Percentiles rank a stretch among this genome's conserved stretches.
Conservation (phyloP, 371 early-diverging fungal species). For the Mortierella sp. region DNA sequence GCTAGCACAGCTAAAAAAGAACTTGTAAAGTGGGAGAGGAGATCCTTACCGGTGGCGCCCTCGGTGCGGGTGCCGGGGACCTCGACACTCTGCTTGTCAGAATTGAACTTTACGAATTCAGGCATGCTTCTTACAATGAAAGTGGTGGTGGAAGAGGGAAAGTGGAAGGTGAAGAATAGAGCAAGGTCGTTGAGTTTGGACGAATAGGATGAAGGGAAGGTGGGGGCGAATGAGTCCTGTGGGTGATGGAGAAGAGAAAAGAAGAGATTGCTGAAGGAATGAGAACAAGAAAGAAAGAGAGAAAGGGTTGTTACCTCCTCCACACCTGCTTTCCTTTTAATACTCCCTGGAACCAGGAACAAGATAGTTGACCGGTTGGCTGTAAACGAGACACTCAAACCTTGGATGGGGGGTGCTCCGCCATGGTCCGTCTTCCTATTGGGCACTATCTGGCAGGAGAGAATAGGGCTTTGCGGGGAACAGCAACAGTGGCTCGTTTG, state of each 20-base stretch:
- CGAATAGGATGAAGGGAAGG: not conserved
- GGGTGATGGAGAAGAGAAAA: not conserved
- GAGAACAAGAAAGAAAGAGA: not conserved
- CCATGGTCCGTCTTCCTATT: conserved; percentile 13
- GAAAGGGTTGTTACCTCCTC: not conserved
- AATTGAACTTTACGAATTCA: conserved; percentile 14
- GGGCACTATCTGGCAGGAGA: not conserved
- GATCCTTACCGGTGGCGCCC: conserved; percentile 45
- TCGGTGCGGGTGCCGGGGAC: conserved; percentile 38
- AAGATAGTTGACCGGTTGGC: not conserved
- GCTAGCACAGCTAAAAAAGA: not conserved
- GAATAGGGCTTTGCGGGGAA: not conserved
- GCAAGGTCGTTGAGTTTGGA: not conserved
- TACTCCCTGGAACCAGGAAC: not conserved
- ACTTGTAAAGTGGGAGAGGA: not conserved
- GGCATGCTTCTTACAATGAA: conserved; percentile 13
- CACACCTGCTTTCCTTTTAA: not conserved
- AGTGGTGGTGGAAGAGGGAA: not conserved
- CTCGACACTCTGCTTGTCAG: conserved; percentile 29
- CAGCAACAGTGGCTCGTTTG: not conserved
- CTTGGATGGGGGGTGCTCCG: not conserved
- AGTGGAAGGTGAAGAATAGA: not conserved
- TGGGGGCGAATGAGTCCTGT: not conserved
- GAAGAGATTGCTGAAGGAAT: not conserved
- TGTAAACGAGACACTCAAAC: not conserved